These are phyloP conservation scores for Colletotrichum shisoi DNA, from an alignment of 2,329 filamentous ascomycete species.

Conservation along the genomic window DNA sequence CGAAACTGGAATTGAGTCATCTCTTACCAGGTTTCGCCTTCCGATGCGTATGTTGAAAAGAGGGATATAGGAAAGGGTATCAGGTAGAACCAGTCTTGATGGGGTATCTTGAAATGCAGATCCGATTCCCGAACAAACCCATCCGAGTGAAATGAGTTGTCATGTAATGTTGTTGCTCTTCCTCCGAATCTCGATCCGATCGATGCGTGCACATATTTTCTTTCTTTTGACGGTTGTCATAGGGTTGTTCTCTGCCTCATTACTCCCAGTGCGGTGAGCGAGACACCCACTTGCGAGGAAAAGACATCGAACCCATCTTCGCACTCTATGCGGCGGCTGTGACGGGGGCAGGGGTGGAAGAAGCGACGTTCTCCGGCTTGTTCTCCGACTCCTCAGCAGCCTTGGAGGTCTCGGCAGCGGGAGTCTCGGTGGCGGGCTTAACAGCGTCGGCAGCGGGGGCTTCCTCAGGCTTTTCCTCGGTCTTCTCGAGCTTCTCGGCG, in stretches of 20 bases:
- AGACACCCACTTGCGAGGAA: slow-evolving; percentile 21
- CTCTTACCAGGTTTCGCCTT: slow-evolving; percentile 35
- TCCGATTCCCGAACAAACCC: slow-evolving; percentile 58
- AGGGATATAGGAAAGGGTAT: slow-evolving; percentile 45
- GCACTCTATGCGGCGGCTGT: slow-evolving; percentile 60
- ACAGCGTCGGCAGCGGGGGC: slow-evolving; percentile 45
- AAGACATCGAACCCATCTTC: slow-evolving; percentile 11
- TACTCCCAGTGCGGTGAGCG: slow-evolving; percentile 22
- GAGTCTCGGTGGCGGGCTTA: slow-evolving; percentile 43
- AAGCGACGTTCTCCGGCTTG: slow-evolving; percentile 53
- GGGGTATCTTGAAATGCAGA: slow-evolving; percentile 68
- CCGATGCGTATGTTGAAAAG: slow-evolving; percentile 41
- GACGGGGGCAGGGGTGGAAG: slow-evolving; percentile 55
- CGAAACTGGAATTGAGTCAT: slow-evolving; percentile 34
- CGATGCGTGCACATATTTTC: slow-evolving; percentile 33
- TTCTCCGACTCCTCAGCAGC: slow-evolving; percentile 51
- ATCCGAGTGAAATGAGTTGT: slow-evolving; percentile 36
- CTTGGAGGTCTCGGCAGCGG: slow-evolving; percentile 45
- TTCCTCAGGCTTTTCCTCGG: slow-evolving; percentile 43
- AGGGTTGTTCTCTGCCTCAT: slow-evolving; percentile 6
- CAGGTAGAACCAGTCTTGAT: slow-evolving; percentile 57
- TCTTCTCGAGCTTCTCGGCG: slow-evolving; percentile 45
- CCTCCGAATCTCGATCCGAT: slow-evolving; percentile 36
- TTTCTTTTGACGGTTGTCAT: not conserved
- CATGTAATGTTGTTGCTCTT: slow-evolving; percentile 35